Conservation (phyloP, 768 basidiomycete species). For the Roridomyces roridus region DNA sequence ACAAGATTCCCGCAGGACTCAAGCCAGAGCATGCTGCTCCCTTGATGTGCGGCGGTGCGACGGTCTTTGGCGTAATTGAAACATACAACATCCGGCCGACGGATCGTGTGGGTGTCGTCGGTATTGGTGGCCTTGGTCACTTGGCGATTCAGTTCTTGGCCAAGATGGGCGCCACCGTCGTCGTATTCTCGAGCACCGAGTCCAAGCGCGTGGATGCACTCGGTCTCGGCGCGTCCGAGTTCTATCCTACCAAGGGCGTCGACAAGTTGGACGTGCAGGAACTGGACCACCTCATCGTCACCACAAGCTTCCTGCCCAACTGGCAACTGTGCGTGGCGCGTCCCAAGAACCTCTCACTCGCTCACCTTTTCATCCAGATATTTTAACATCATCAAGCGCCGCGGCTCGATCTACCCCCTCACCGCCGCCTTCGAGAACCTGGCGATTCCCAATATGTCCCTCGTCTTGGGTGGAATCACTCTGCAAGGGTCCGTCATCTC, state of each 20-base stretch:
- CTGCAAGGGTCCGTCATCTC: slow-evolving; percentile 20
- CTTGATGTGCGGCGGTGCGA: too few species aligned
- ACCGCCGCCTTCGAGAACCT: slow-evolving; percentile 4
- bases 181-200: slow-evolving; percentile 25
- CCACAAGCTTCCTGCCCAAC: slow-evolving; percentile 24
- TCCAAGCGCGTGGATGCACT: slow-evolving; percentile 37
- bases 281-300: slow-evolving; percentile 23
- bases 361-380: background rate
- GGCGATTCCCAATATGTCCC: slow-evolving; percentile 1
- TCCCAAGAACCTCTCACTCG: background rate
- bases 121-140: too few species aligned
- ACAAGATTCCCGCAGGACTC: too few species aligned
- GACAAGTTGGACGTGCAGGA: slow-evolving; percentile 32
- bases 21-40: too few species aligned
- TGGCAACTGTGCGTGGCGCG: slow-evolving; percentile 1
- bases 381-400: slow-evolving; percentile 5
- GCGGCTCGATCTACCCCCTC: slow-evolving; percentile 5
- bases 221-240: slow-evolving; percentile 39
- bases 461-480: slow-evolving; percentile 7
- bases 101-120: too few species aligned
- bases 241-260: slow-evolving; percentile 35
- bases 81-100: too few species aligned
- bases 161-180: slow-evolving; percentile 14
- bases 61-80: too few species aligned
- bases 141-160: slow-evolving; percentile 10